phyloP scores from a whole-genome alignment of 805 yeast species.

The Hanseniaspora clermontiae region DNA sequence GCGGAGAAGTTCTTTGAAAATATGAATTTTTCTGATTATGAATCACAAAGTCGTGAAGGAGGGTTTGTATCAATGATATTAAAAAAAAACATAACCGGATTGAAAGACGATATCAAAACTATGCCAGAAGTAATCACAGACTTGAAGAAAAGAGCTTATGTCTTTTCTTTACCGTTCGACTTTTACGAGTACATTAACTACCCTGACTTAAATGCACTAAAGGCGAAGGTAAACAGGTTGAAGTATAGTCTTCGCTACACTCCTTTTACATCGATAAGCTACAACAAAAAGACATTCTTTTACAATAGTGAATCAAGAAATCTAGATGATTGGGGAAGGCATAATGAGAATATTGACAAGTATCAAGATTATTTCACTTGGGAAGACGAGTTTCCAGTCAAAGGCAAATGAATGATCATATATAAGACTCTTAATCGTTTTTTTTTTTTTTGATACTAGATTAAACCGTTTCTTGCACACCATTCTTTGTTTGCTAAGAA shows the following conservation, averaged over 20 bases:
- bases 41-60: not conserved
- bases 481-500: constrained; percentile 68
- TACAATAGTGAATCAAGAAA: constrained; percentile 7
- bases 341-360: constrained; percentile 3
- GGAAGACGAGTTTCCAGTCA: constrained; percentile 9
- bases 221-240: constrained; percentile 4
- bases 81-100: constrained; percentile 9
- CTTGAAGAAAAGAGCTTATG: constrained; percentile 10
- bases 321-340: constrained; percentile 12
- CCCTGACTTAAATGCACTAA: not conserved
- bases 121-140: not conserved
- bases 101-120: not conserved
- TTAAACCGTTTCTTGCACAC: constrained; percentile 63
- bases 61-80: not conserved
- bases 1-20: not conserved
- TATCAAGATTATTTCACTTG: constrained; percentile 2
- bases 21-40: not conserved
- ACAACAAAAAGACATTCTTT: not conserved
- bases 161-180: constrained; percentile 3
- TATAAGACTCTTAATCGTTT: not conserved
- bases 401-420: not conserved
- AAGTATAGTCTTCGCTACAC: constrained; percentile 6
- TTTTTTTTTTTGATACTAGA: not conserved
- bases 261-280: constrained; percentile 1
- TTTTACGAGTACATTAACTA: constrained; percentile 7